Evolutionary conservation across 2,329 filamentous ascomycete species (phyloP).

Genomic region (Alternaria dauci): DNA sequence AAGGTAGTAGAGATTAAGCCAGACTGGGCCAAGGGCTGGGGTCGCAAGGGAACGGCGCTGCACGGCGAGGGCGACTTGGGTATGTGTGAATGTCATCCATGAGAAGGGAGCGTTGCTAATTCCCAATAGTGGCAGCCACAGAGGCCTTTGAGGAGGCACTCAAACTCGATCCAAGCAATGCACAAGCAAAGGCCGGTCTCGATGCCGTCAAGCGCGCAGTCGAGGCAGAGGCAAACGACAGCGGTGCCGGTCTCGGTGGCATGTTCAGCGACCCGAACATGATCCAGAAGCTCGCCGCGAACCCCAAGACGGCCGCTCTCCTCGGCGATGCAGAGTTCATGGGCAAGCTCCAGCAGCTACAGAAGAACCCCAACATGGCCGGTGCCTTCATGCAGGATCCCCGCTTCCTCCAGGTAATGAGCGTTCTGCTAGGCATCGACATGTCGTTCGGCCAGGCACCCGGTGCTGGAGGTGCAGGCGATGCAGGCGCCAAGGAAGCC

Average conservation of each 20-base stretch:
- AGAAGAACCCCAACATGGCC: slow-evolving; percentile 80
- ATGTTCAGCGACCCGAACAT: slow-evolving; percentile 96
- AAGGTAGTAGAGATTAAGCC: slow-evolving; percentile 96
- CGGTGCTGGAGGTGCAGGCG: slow-evolving; percentile 52
- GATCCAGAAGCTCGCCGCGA: slow-evolving; percentile 86
- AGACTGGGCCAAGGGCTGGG: slow-evolving; percentile 98
- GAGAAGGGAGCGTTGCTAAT: slow-evolving; percentile 21
- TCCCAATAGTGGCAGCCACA: slow-evolving; percentile 70
- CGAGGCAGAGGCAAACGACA: slow-evolving; percentile 74
- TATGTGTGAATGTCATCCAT: slow-evolving; percentile 47
- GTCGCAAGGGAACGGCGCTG: slow-evolving; percentile 87
- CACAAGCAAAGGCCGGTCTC: slow-evolving; percentile 88
- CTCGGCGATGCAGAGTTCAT: slow-evolving; percentile 89
- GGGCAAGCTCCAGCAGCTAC: slow-evolving; percentile 82
- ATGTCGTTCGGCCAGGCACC: slow-evolving; percentile 74
- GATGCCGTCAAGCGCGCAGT: slow-evolving; percentile 88
- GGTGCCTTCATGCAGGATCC: slow-evolving; percentile 87
- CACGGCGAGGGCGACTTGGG: slow-evolving; percentile 85
- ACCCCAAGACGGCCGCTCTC: slow-evolving; percentile 88
- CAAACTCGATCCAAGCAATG: slow-evolving; percentile 90
- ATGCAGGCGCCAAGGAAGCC: slow-evolving; percentile 56
- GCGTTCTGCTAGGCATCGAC: slow-evolving; percentile 91
- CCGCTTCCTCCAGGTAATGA: slow-evolving; percentile 91
- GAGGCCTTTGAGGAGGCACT: slow-evolving; percentile 95
- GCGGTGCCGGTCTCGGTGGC: slow-evolving; percentile 78